phyloP scores from a whole-genome alignment of 306 rosid species.

The Begonia peltatifolia region DNA sequence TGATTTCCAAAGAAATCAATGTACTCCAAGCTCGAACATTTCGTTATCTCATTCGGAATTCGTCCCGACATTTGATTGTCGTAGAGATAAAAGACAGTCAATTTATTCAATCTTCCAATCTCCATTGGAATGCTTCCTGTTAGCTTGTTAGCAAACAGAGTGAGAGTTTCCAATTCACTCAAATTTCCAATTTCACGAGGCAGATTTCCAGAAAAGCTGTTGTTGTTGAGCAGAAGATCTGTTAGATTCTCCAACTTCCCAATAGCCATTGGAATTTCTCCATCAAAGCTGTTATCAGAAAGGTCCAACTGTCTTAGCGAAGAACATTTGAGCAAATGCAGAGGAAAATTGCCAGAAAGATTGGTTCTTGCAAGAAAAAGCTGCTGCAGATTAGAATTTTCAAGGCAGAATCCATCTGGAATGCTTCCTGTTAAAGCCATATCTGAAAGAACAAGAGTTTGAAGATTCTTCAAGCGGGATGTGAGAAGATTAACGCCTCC shows the following conservation, averaged over 20 bases:
- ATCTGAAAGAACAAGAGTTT: slow-evolving; percentile 52
- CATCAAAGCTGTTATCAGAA: slow-evolving; percentile 58
- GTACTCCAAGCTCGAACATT: slow-evolving; percentile 54
- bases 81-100: slow-evolving; percentile 55
- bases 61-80: slow-evolving; percentile 80
- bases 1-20: slow-evolving; percentile 85
- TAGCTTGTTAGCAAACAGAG: slow-evolving; percentile 55
- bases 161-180: slow-evolving; percentile 41
- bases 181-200: slow-evolving; percentile 72
- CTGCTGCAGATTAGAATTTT: slow-evolving; percentile 37
- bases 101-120: slow-evolving; percentile 56
- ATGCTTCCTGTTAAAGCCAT: slow-evolving; percentile 61
- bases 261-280: slow-evolving; percentile 52
- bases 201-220: slow-evolving; percentile 61
- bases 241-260: slow-evolving; percentile 46
- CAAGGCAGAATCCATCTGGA: slow-evolving; percentile 54
- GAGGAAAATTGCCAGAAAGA: slow-evolving; percentile 60
- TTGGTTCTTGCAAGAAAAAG: slow-evolving; percentile 58
- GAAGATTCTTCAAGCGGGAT: slow-evolving; percentile 29
- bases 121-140: slow-evolving; percentile 59
- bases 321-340: slow-evolving; percentile 47
- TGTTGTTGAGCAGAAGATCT: slow-evolving; percentile 71
- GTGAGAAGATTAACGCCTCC: slow-evolving; percentile 43
- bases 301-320: slow-evolving; percentile 79
- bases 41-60: slow-evolving; percentile 69